A percentile compares a stretch with the other conserved stretches of the same genome.
phyloP scores from a whole-genome alignment of 2,329 filamentous ascomycete genomes.

The Fusarium torulosum region DNA sequence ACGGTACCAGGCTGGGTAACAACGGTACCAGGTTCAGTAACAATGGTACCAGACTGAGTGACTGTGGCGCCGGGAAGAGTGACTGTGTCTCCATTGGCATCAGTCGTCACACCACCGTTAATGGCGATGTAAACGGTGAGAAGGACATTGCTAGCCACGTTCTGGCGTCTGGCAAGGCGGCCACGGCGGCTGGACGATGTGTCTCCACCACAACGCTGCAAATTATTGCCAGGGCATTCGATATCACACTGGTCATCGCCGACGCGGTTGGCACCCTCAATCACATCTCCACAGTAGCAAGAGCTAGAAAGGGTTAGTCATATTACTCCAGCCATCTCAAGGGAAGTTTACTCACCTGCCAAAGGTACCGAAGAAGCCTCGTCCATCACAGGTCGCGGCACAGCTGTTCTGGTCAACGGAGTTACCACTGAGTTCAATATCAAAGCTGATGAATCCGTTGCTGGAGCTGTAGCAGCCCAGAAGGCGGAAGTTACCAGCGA shows the following conservation, averaged over 20 bases:
- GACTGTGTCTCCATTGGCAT: background rate
- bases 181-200: background rate
- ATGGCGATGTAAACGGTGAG: conserved; percentile 30
- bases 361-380: conserved; percentile 46
- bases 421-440: conserved; percentile 22
- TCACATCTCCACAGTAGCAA: conserved; percentile 40
- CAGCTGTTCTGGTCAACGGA: conserved; percentile 46
- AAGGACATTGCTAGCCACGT: conserved; percentile 23
- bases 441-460: conserved; percentile 41
- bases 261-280: conserved; percentile 10
- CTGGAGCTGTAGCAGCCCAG: conserved; percentile 46
- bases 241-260: conserved; percentile 21
- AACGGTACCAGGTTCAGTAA: background rate
- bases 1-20: background rate
- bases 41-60: background rate
- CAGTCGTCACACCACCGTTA: background rate
- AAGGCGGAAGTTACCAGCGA: conserved; percentile 39
- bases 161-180: conserved; percentile 31
- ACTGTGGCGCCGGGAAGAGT: background rate
- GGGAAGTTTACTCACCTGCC: conserved; percentile 38
- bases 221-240: conserved; percentile 34
- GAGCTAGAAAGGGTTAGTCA: conserved; percentile 22
- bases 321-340: rapidly evolving
- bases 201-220: conserved; percentile 36
- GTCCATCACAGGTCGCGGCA: conserved; percentile 40